Evolutionary conservation across 805 yeast species (phyloP).

Genomic region (Cyberlindnera suaveolens): DNA sequence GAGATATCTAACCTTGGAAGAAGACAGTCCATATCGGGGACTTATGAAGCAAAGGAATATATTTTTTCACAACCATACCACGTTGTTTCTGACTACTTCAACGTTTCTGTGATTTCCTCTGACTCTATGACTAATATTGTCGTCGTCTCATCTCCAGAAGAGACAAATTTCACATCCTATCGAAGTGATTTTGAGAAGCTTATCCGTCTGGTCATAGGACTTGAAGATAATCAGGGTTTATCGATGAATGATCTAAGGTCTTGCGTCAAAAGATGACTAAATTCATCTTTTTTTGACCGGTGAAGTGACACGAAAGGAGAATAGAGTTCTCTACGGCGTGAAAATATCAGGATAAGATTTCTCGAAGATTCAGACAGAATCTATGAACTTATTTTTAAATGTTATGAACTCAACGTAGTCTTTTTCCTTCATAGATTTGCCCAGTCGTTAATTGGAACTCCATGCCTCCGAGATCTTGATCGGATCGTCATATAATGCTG

Average conservation of each 20-base stretch:
- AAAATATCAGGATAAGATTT: too few relatives aligned
- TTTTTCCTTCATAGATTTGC: too few relatives aligned
- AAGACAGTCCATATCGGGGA: not conserved
- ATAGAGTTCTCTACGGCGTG: too few relatives aligned
- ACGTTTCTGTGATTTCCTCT: not conserved
- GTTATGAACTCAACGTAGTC: too few relatives aligned
- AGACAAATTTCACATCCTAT: not conserved
- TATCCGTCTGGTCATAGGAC: not conserved
- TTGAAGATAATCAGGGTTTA: not conserved
- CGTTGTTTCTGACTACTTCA: not conserved
- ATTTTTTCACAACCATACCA: conserved; percentile 10
- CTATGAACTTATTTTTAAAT: too few relatives aligned
- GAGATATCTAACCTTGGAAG: conserved; percentile 12
- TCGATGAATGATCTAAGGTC: not conserved
- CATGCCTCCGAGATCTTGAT: too few relatives aligned
- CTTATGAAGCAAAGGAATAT: not conserved
- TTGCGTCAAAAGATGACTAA: too few relatives aligned
- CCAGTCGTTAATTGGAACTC: too few relatives aligned
- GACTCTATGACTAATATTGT: not conserved
- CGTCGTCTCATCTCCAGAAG: not conserved
- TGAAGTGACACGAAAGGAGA: too few relatives aligned
- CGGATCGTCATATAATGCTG: too few relatives aligned
- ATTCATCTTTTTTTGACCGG: too few relatives aligned
- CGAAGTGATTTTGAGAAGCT: not conserved
- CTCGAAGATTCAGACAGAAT: too few relatives aligned